Percentiles rank a stretch among this genome's conserved stretches.
Conservation (phyloP, 2,329 filamentous ascomycete genomes). For the Fusarium tjaetaba region DNA sequence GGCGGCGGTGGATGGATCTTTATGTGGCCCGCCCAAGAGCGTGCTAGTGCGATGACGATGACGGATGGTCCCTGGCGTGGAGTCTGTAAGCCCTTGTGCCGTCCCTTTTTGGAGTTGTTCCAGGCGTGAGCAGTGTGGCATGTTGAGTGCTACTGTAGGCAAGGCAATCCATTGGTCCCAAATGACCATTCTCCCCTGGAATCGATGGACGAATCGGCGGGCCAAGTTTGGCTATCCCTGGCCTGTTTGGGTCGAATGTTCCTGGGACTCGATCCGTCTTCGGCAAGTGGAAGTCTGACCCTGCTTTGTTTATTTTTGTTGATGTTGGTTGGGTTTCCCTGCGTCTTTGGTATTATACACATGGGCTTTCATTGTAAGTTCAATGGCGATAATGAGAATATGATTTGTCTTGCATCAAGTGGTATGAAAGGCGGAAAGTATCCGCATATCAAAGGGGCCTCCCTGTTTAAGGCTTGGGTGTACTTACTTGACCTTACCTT, state of each 20-base stretch:
- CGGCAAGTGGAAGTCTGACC: constrained; percentile 26
- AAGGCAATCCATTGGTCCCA: constrained; percentile 14
- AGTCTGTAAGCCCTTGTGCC: constrained; percentile 18
- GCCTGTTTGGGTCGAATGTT: constrained; percentile 35
- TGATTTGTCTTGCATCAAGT: neutral
- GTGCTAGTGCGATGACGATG: constrained; percentile 29
- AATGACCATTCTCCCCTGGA: constrained; percentile 32
- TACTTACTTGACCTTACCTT: neutral
- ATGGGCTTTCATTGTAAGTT: neutral
- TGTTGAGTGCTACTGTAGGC: constrained; percentile 11
- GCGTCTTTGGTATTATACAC: neutral
- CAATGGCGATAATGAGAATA: neutral
- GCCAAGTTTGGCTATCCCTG: constrained; percentile 36
- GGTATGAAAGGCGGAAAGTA: neutral
- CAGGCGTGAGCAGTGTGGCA: constrained; percentile 14
- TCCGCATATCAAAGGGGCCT: neutral
- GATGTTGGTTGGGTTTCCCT: neutral
- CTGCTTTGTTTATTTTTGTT: constrained; percentile 23
- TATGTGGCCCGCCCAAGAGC: constrained; percentile 22
- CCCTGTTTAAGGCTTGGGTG: neutral
- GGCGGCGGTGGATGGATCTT: constrained; percentile 40
- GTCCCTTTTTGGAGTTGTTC: constrained; percentile 21
- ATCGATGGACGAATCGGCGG: constrained; percentile 30
- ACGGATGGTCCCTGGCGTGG: constrained; percentile 32
- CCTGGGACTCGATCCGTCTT: constrained; percentile 32